phyloP scores from a whole-genome alignment of 495 filamentous ascomycete genomes.

The Penicillium lividum region DNA sequence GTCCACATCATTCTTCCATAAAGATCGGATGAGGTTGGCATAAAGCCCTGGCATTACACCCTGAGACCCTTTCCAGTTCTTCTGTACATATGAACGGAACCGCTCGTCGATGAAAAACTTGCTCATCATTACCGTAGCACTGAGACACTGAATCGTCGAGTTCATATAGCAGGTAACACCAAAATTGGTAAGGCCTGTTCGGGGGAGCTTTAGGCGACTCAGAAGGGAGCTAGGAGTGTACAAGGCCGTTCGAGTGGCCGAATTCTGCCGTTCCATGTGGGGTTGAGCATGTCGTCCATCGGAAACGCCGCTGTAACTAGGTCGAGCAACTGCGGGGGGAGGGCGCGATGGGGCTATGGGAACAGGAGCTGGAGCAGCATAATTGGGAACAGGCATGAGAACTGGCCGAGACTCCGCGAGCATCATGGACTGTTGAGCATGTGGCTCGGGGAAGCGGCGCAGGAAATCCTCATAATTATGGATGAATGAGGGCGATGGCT shows the following conservation, averaged over 20 bases:
- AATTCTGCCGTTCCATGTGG: slow-evolving; percentile 48
- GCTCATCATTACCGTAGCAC: slow-evolving; percentile 70
- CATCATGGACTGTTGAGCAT: slow-evolving; percentile 77
- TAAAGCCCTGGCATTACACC: slow-evolving; percentile 78
- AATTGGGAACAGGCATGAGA: slow-evolving; percentile 28
- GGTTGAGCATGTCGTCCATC: slow-evolving; percentile 60
- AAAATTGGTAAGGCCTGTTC: slow-evolving; percentile 78
- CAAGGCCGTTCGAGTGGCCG: slow-evolving; percentile 46
- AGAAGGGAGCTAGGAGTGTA: slow-evolving; percentile 45
- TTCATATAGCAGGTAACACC: slow-evolving; percentile 91
- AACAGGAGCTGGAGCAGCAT: slow-evolving; percentile 35
- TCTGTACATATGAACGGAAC: slow-evolving; percentile 58
- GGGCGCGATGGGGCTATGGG: slow-evolving; percentile 61
- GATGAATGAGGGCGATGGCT: slow-evolving; percentile 47
- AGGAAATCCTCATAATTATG: slow-evolving; percentile 74
- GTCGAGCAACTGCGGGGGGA: slow-evolving; percentile 79
- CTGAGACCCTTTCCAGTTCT: slow-evolving; percentile 70
- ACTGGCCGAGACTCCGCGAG: slow-evolving; percentile 31
- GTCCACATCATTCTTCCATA: slow-evolving; percentile 72
- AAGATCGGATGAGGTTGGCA: slow-evolving; percentile 69
- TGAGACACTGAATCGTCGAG: slow-evolving; percentile 78
- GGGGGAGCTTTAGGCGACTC: slow-evolving; percentile 55
- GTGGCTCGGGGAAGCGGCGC: slow-evolving; percentile 76
- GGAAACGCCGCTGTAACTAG: slow-evolving; percentile 86
- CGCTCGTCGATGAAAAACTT: slow-evolving; percentile 63